Evolutionary conservation across 2,329 filamentous ascomycete genomes (phyloP), one percentile per base, ranked within the genome.

Genomic region (Aspergillus oerlinghausenensis): DNA sequence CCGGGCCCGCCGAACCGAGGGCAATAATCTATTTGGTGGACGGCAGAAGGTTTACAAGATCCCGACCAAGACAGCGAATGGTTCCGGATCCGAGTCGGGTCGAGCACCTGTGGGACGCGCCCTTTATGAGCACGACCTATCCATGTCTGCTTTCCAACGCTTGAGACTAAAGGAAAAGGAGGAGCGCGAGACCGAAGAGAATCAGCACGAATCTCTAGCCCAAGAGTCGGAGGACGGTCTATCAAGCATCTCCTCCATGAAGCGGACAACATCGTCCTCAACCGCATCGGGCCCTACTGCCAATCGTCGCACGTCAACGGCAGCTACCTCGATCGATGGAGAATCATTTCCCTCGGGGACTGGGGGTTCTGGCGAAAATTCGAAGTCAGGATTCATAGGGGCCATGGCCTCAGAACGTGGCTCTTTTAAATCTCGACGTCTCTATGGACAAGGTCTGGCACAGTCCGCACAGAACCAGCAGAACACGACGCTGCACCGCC

Each of bases 41-140:
- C 86, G 94, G 48, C 94, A 97, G 72, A 97, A 97, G 77, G 88
- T 97, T 40, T 97, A 95, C 74, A 92, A 91, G 72, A 89, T 96
- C 61, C 81, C 89, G 0, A 79, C 78, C 3, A 80, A 80, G 26
- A 69, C 70, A 11, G 70, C 72, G 14, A 69, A 71, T 17, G 51
- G 50, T 23, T 76, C 64, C 14, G 32, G 32, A 0, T 17, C 32
- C 65, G 74, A 63, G 65, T 74, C 55, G 67, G 75, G 55, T 53
- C 58, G 64, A 43, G 59, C 63, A 11, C 74, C 71, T 32, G 83
- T 90, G 79, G 77, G 80, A 25, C 87, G 84, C 61, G 82, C 86
- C 0, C 73, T 96, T 2, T 97, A 97, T 68, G 92, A 95, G 26
- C 87, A 94, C 63, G 94, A 99, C 72, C 84, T 97, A 19, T 84